These are phyloP conservation scores for Bertia moriformis DNA, from an alignment of 2,329 filamentous ascomycete species.

Conservation along the genomic window DNA sequence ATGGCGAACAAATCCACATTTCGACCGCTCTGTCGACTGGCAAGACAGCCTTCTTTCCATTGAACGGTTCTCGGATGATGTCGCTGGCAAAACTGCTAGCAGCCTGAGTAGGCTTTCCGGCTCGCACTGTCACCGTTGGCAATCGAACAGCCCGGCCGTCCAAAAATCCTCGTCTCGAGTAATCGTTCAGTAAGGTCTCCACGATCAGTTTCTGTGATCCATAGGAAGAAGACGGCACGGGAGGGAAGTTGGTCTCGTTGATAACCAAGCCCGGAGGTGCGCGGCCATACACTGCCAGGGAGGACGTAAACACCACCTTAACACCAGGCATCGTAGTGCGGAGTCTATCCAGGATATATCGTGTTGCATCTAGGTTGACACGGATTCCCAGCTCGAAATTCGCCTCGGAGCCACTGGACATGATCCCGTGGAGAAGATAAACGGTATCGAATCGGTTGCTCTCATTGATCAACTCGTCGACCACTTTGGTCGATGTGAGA, in stretches of 20 bases:
- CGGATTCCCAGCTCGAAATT: conserved; percentile 36
- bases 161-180: conserved; percentile 33
- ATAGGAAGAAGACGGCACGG: conserved; percentile 41
- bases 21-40: conserved; percentile 24
- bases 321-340: conserved; percentile 27
- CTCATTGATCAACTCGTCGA: conserved; percentile 12
- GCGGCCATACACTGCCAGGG: conserved; percentile 43
- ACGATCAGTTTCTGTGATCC: conserved; percentile 48
- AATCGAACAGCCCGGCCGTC: conserved; percentile 40
- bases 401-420: conserved; percentile 46
- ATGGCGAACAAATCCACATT: conserved; percentile 31
- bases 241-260: conserved; percentile 20
- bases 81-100: conserved; percentile 45
- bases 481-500: conserved; percentile 15
- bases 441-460: conserved; percentile 23
- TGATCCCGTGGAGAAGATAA: conserved; percentile 49
- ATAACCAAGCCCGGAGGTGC: conserved; percentile 30
- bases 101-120: conserved; percentile 43
- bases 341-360: conserved; percentile 33
- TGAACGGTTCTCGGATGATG: conserved; percentile 45
- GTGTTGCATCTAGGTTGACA: conserved; percentile 43
- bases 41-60: conserved; percentile 27
- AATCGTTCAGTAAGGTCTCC: conserved; percentile 40
- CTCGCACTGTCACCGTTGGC: conserved; percentile 44
- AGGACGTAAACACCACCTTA: conserved; percentile 41